Base-by-base conservation (phyloP, 495 filamentous ascomycete species). In the Oidiodendron maius region DNA sequence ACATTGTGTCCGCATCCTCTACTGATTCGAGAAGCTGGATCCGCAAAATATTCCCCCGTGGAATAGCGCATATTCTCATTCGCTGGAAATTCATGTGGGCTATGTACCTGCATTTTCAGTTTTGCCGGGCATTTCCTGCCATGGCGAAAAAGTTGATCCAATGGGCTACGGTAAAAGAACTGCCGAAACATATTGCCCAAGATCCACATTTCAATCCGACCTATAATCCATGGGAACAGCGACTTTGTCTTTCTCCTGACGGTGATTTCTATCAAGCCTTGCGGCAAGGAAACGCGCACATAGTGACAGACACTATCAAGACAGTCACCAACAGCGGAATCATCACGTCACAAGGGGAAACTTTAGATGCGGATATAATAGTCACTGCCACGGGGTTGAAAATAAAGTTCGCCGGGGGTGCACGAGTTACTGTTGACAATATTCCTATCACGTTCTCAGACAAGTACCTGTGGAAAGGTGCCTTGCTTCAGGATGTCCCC, bases 151-250 rank as follows among this genome's bases (percentile, higher is more conserved):
- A 60, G 44, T 21, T 79, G n/a, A 44, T 90, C 5, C 60, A 58
- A 13, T 47, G 55, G 5, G 53, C 47, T 18, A 70, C 74, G 12
- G 58, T 63, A 25, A 44, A 57, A 15, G 69, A 77, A 26, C 72
- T 91, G 2, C 82, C 83, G 1, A 44, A 44, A 3, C 65, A 66
- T 35, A 66, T 85, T 32, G 68, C 76, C 11, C 50, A 73, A 28
- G 77, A 84, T 30, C 79, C 79, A 2, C 79, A 89, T 58, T 93
- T 91, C 71, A 75, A 74, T 20, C 87, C 87, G 0, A 51, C 56
- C 12, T 93, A 93, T 57, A 73, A 76, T 40, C 82, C 83, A 4
- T 89, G 83, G 72, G 75, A 89, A 18, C 86, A 93, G 60, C 78
- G 87, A 0, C 62, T 91, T 0, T 88, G 86, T 54, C 62, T 86